Base-by-base conservation (phyloP, 495 filamentous ascomycete species). In the Penicillium mononematosum region DNA sequence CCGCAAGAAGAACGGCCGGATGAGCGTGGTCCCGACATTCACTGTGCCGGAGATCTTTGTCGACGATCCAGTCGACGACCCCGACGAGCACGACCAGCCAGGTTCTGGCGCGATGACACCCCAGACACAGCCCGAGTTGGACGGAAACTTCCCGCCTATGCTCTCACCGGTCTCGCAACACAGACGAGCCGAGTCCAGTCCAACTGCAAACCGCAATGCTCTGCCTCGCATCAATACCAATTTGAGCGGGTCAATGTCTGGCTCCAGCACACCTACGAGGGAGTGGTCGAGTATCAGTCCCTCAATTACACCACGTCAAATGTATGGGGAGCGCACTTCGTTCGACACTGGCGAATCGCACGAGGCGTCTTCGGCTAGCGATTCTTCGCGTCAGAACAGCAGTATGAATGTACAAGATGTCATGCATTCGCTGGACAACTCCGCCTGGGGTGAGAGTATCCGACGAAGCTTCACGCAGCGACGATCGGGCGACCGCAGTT, bases 391-490 rank as follows among this genome's bases (percentile, higher is more conserved):
- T 6, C 65, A 75, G 46, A 72, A 85, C 58, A 93, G 88, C 66
- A 76, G 81, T 27, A 88, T 93, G 55, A 90, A 85, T 58, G 85
- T 88, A 47, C 82, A 86, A 45, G 87, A 92, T 66, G 87, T 94
- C 57, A 83, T 92, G 73, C 82, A 89, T 53, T 85, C 91, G 64
- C 77, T 97, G 27, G 88, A 90, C 61, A 86, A 90, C 59, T 94
- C 91, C 39, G 89, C 87, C 19, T 97, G 92, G 92, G 89, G 92
- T 50, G 88, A 92, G 73, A 96, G 91, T 77, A 90, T 97, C 48
- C 80, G 91, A 57, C 82, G 91, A 53, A 96, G 91, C 72, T 90
- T 94, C 59, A 96, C 90, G 47, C 82, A 85, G 74, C 84, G 86
- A 60, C 83, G 83, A 63, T 77, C 77, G 16, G 78, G 70, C 52